Evolutionary conservation across 2,329 filamentous ascomycete species (phyloP), one percentile per base, ranked within the genome.

Genomic region (Diaporthe batatas): DNA sequence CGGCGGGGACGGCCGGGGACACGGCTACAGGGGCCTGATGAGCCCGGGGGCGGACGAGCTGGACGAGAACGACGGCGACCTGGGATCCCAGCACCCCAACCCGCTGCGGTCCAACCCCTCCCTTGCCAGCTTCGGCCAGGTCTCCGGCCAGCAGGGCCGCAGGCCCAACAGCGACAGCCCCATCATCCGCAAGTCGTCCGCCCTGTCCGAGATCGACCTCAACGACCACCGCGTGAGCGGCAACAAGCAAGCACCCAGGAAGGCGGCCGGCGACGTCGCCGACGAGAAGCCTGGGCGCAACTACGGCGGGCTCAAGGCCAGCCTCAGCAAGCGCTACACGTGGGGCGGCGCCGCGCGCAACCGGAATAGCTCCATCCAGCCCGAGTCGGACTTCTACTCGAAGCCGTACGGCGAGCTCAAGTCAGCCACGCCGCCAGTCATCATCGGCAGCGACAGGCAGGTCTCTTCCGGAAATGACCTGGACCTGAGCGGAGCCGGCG

Each of bases 331-430:
- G 70, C 68, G 74, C 39, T 25, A 65, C 49, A 72, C 74, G 11
- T 75, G 75, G 75, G 68, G 32, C 23, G 68, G 70, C 18, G 74
- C 62, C 16, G 72, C 78, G 49, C 76, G 80, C 49, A 78, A 81
- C 74, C 75, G 83, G n/a, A 78, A 85, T 74, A 86, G 84, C 75
- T 86, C 85, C 58, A 87, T 89, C 74, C 87, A 89, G 78, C 76
- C 83, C 42, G 87, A 89, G 67, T 77, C 78, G 21, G 79, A 79
- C 58, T 90, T 90, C 78, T 88, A 84, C 77, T 80, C 87, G 12
- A 89, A 88, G 78, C 85, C 87, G n/a, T 91, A 92, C 75, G 89
- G 89, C n/a, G 85, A 88, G 64, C 82, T 91, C 58, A 86, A 84
- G 77, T 78, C 86, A 4, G 86, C 82, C 0, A 89, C 87, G 7